Base-by-base conservation (phyloP, 495 filamentous ascomycete species). In the Hapsidospora chrysogenum region DNA sequence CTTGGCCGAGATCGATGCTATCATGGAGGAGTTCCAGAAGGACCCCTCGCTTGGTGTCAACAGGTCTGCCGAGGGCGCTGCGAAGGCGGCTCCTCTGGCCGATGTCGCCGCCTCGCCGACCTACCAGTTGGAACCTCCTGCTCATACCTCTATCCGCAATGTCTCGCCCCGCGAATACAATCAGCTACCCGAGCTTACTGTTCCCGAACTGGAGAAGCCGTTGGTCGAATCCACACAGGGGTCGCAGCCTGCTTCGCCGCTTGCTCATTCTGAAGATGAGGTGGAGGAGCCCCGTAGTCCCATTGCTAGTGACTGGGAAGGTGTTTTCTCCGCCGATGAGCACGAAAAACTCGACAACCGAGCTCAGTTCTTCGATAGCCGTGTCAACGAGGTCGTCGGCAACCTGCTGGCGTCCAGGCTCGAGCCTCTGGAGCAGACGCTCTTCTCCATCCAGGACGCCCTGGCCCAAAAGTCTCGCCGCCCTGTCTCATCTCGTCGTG, bases 231-330 rank as follows among this genome's bases (percentile, higher is more conserved):
- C 17, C 8, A 18, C 16, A 25, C 20, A 16, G n/a, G 22, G 33
- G 5, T n/a, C n/a, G n/a, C n/a, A n/a, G n/a, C n/a, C n/a, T n/a
- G n/a, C n/a, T n/a, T n/a, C n/a, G n/a, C n/a, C n/a, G n/a, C n/a
- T n/a, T n/a, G n/a, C n/a, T n/a, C n/a, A n/a, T n/a, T n/a, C n/a
- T n/a, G n/a, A n/a, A n/a, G 16, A 27, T 10, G 33, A 11, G 9
- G 11, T 36, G 27, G 73, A 81, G 41, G 74, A 64, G 27, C 63
- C 52, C 17, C 65, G 70, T 14, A 70, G 80, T 38, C 54, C 75
- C 9, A 78, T 80, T 26, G 64, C 73, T 41, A 93, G 82, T 41
- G 86, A 95, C 48, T 96, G 89, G 89, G 80, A 87, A 43, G 80
- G 82, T 50, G 74, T 78, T 35, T 70, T 94, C 39, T 83, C 78